Percentiles rank a stretch among this genome's conserved stretches.
phyloP scores from a whole-genome alignment of 2,329 filamentous ascomycete species.

The Ascochyta lentis region DNA sequence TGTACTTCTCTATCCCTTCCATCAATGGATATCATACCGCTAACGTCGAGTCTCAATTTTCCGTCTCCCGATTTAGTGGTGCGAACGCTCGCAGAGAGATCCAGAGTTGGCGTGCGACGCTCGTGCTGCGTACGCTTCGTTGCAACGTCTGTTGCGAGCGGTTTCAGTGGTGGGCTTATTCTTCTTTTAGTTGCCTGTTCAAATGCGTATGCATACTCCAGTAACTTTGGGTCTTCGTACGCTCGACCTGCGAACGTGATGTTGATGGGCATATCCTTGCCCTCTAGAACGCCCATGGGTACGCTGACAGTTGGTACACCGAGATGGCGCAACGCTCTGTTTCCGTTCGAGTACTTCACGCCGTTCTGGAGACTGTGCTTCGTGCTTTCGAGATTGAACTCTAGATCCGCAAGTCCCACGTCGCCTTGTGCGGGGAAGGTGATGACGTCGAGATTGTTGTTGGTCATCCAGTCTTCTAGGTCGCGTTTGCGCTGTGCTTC shows the following conservation, averaged over 20 bases:
- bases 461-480: slow-evolving; percentile 61
- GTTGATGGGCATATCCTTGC: slow-evolving; percentile 60
- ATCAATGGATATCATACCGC: slow-evolving; percentile 3
- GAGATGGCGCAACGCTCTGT: slow-evolving; percentile 60
- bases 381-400: slow-evolving; percentile 44
- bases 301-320: slow-evolving; percentile 63
- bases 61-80: background rate
- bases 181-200: slow-evolving; percentile 26
- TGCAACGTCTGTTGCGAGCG: slow-evolving; percentile 23
- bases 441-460: slow-evolving; percentile 52
- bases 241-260: slow-evolving; percentile 60
- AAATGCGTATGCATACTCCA: slow-evolving; percentile 32
- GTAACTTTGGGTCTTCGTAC: slow-evolving; percentile 53
- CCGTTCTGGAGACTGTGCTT: slow-evolving; percentile 57
- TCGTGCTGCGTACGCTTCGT: background rate
- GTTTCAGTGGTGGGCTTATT: slow-evolving; percentile 16
- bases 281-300: slow-evolving; percentile 59
- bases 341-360: slow-evolving; percentile 62
- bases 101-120: background rate
- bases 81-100: slow-evolving; percentile 1
- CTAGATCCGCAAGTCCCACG: slow-evolving; percentile 57
- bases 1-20: slow-evolving; percentile 9
- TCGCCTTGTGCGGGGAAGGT: slow-evolving; percentile 61
- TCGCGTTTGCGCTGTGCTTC: slow-evolving; percentile 58
- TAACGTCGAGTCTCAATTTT: background rate